Conservation (phyloP, 305 asterid genomes). For the Fraxinus sp. region DNA sequence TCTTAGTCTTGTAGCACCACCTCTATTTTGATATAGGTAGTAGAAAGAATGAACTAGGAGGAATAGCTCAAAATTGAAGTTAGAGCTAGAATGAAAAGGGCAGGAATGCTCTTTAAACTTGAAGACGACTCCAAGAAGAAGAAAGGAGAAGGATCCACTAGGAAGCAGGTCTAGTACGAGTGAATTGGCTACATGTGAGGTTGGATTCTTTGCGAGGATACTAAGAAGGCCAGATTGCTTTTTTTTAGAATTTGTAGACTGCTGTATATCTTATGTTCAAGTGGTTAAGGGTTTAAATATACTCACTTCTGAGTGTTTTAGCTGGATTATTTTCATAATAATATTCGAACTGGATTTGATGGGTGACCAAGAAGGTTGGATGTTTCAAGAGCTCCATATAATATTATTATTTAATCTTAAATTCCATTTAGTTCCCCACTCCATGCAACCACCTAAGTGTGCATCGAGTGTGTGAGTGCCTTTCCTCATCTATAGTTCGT, state of each 20-base stretch:
- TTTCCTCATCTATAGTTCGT: neutral
- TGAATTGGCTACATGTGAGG: neutral
- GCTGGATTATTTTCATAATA: neutral
- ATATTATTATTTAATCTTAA: no score
- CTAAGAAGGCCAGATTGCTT: neutral
- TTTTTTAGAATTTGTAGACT: neutral
- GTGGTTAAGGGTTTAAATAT: neutral
- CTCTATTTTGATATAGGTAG: neutral
- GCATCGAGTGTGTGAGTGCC: neutral
- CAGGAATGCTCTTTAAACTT: neutral
- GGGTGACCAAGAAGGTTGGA: neutral
- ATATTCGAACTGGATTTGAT: neutral
- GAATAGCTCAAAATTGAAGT: neutral
- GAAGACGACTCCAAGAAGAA: neutral
- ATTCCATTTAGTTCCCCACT: neutral
- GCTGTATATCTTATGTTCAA: neutral
- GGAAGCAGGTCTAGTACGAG: neutral
- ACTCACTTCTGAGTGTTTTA: neutral
- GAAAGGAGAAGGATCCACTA: neutral
- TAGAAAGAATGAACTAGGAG: neutral
- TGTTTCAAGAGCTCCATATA: neutral
- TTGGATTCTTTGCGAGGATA: neutral
- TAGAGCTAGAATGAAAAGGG: neutral
- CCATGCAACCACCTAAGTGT: neutral
- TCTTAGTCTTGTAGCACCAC: neutral